Evolutionary conservation across 2,329 filamentous ascomycete species (phyloP).

Genomic region (Karstenula rhodostoma): DNA sequence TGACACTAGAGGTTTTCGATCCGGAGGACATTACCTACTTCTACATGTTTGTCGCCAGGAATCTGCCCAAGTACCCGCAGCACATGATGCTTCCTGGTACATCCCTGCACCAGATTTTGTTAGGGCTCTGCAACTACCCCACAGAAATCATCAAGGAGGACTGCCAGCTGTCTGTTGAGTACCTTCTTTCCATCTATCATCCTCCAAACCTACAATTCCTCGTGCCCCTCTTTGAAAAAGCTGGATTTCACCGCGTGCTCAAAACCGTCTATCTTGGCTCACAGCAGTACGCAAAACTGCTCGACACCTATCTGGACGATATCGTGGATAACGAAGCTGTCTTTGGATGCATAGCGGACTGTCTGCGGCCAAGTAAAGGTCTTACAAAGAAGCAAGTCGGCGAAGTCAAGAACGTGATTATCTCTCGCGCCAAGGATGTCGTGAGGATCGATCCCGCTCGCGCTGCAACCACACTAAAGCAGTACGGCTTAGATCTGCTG

Average conservation of each 20-base stretch:
- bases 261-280: slow-evolving; percentile 87
- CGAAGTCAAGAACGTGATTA: slow-evolving; percentile 74
- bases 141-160: slow-evolving; percentile 84
- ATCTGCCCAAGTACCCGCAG: slow-evolving; percentile 94
- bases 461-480: slow-evolving; percentile 71
- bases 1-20: slow-evolving; percentile 79
- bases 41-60: slow-evolving; percentile 98
- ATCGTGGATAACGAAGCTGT: slow-evolving; percentile 75
- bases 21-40: slow-evolving; percentile 88
- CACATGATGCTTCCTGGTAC: slow-evolving; percentile 91
- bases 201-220: slow-evolving; percentile 80
- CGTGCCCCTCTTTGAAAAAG: slow-evolving; percentile 79
- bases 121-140: slow-evolving; percentile 85
- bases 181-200: slow-evolving; percentile 90
- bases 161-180: slow-evolving; percentile 96
- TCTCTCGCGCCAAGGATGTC: slow-evolving; percentile 70
- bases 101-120: slow-evolving; percentile 80
- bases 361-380: slow-evolving; percentile 70
- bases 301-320: slow-evolving; percentile 87
- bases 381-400: slow-evolving; percentile 74
- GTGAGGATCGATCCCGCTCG: slow-evolving; percentile 70
- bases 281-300: slow-evolving; percentile 78
- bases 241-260: slow-evolving; percentile 87
- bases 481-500: slow-evolving; percentile 70
- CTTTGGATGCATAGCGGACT: slow-evolving; percentile 81